A percentile compares a stretch with the other conserved stretches of the same genome.
Evolutionary conservation across 441 rosid genomes (phyloP).

Genomic region (Raphanus hybrid): DNA sequence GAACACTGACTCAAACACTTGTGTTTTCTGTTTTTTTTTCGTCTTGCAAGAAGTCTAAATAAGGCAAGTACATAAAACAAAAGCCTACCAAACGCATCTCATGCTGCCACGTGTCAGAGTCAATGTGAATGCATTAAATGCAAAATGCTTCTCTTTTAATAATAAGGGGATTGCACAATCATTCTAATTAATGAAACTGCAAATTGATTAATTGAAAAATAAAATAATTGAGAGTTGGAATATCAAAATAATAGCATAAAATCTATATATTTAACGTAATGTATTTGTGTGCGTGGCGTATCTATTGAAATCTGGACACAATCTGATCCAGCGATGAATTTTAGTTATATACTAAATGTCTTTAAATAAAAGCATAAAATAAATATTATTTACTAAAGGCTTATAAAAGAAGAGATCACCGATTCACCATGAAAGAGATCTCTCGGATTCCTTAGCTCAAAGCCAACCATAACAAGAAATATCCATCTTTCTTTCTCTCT

Average conservation of each 20-base stretch:
- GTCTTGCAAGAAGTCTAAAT: too few species aligned
- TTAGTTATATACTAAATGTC: constrained; percentile 50
- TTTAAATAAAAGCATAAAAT: constrained; percentile 1
- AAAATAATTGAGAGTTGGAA: constrained; percentile 32
- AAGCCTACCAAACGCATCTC: too few species aligned
- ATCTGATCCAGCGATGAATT: constrained; percentile 94
- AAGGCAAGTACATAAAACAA: too few species aligned
- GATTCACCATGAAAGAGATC: constrained; percentile 50
- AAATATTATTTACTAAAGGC: neutral
- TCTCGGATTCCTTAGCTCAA: constrained; percentile 51
- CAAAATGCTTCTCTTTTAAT: too few species aligned
- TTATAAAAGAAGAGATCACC: constrained; percentile 40
- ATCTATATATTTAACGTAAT: constrained; percentile 56
- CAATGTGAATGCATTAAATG: too few species aligned
- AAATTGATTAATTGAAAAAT: neutral
- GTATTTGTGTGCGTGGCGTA: constrained; percentile 52
- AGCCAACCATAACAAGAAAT: constrained; percentile 11
- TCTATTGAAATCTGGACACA: constrained; percentile 67
- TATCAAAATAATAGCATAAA: constrained; percentile 53
- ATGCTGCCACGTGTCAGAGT: too few species aligned
- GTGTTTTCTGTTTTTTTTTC: too few species aligned
- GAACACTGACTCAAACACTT: too few species aligned
- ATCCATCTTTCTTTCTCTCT: neutral
- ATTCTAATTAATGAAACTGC: constrained; percentile 28
- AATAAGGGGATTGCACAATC: constrained; percentile 32